phyloP scores from a whole-genome alignment of 2,329 filamentous ascomycete species.

The Microdochium bolleyi region DNA sequence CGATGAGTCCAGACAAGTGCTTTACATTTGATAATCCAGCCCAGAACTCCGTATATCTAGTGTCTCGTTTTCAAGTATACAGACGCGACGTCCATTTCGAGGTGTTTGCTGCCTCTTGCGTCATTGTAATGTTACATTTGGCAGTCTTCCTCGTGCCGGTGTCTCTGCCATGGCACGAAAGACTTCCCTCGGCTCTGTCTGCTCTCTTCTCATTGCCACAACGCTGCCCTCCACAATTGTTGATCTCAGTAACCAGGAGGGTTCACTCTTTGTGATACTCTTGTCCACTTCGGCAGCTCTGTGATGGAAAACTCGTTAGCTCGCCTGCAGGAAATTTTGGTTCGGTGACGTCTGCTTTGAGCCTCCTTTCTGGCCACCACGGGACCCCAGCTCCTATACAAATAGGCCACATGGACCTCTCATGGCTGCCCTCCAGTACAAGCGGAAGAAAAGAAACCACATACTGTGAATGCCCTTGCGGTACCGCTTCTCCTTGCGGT shows the following conservation, averaged over 20 bases:
- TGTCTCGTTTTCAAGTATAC: background rate
- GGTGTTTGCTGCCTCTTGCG: background rate
- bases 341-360: no score
- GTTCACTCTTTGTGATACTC: constrained; percentile 88
- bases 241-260: constrained; percentile 72
- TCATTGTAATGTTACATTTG: background rate
- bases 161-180: background rate
- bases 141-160: background rate
- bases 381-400: background rate
- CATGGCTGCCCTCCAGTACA: background rate
- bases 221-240: no score
- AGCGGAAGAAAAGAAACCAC: constrained; percentile 27
- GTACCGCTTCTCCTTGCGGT: constrained; percentile 91
- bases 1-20: no score
- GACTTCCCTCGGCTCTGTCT: background rate
- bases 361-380: no score
- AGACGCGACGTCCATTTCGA: background rate
- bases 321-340: no score
- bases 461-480: constrained; percentile 95
- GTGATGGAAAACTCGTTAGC: constrained; percentile 4
- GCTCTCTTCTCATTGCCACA: background rate
- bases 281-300: constrained; percentile 90
- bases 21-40: background rate
- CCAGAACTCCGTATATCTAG: background rate
- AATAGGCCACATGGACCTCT: background rate